Base-by-base conservation (phyloP, 441 rosid genomes). In the Erodium texanum region DNA sequence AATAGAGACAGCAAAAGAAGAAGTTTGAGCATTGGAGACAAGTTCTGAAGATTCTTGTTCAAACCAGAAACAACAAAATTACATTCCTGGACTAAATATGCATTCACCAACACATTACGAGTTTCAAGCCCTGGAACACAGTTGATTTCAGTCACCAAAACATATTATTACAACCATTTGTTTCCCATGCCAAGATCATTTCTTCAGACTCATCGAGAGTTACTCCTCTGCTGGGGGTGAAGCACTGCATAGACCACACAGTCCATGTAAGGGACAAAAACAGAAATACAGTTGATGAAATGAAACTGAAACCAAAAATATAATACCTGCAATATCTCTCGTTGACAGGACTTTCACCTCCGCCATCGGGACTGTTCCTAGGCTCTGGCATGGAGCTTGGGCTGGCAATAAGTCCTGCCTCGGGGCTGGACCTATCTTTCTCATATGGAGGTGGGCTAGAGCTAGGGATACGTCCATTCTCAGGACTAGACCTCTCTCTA, bases 291-390 rank as follows among this genome's bases (percentile, higher is more conserved):
- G 1, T 18, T 5, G 12, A 22, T 3, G 16, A 52, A 52, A 15
- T 52, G 3, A 15, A 15, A 2, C 18, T 5, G 59, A 52, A 52
- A 15, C 19, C 2, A 15, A 61, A 36, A 68, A 18, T 14, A 3
- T 59, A 73, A 24, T 22, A 79, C 88, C 93, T 85, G 80, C 62
- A 68, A 70, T 76, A 88, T 84, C 96, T 82, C 65, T 82, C 84
- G 65, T 77, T 78, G 68, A 74, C 59, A 9, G 94, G 94, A 79
- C 97, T 88, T 48, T 80, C 90, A 24, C 68, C 87, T 64, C 85
- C 83, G 29, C 68, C 84, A 9, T 81, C 24, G 64, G 81, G 81
- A 32, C 86, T 79, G 22, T 74, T 76, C 74, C 74, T 76, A 20
- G 74, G 75, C 22, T 72, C 76, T 23, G 75, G 75, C 8, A 67